These are phyloP conservation scores for Flaveria trinervia DNA, from an alignment of 129 eudicot genomes.

Conservation along the genomic window DNA sequence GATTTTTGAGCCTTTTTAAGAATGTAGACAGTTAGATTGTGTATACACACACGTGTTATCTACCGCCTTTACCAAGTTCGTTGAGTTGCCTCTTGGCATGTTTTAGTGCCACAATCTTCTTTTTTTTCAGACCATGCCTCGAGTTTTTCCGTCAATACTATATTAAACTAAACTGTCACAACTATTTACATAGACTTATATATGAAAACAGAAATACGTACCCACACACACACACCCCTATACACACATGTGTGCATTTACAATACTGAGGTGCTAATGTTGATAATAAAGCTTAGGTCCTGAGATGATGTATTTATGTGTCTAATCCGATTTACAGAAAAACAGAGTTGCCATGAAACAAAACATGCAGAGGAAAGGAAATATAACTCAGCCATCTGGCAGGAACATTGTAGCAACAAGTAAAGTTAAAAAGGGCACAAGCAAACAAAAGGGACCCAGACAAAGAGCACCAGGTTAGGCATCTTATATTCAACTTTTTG, in stretches of 20 bases:
- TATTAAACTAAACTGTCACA: neutral
- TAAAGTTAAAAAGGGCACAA: conserved; percentile 48
- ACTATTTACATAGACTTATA: neutral
- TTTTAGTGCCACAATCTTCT: neutral
- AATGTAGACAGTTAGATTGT: neutral
- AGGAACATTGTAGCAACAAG: conserved; percentile 30
- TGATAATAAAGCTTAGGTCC: conserved; percentile 8
- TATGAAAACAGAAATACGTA: too few species aligned
- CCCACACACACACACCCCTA: neutral
- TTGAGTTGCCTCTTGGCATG: neutral
- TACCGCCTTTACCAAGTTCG: neutral
- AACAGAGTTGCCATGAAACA: conserved; percentile 56
- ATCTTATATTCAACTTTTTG: conserved; percentile 14
- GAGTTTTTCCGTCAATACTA: neutral
- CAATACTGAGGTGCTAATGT: neutral
- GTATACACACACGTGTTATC: neutral
- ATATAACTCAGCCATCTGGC: conserved; percentile 36
- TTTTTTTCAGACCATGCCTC: neutral
- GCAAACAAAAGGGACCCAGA: conserved; percentile 28
- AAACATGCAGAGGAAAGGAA: conserved; percentile 42
- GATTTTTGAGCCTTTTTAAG: neutral
- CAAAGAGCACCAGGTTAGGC: conserved; percentile 55
- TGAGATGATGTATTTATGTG: neutral
- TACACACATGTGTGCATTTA: neutral
- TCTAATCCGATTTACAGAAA: conserved; percentile 33